Base-by-base conservation (phyloP, 2,329 filamentous ascomycete species). In the Orbilia brochopaga region DNA sequence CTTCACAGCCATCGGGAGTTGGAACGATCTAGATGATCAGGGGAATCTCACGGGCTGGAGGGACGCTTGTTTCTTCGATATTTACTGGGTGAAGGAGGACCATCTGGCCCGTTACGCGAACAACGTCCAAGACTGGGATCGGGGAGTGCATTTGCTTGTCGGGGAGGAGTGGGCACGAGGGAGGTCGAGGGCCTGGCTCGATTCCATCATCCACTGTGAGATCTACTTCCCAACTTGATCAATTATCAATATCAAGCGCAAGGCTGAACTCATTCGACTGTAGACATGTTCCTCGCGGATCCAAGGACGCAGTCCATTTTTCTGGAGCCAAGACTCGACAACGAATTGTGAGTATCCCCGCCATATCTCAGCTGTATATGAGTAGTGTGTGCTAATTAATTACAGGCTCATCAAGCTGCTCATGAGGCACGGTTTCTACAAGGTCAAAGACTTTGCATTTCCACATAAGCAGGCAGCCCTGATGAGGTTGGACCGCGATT, bases 21-120 rank as follows among this genome's bases (percentile, higher is more conserved):
- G 93, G 90, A 91, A 97, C 27, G 73, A 74, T 24, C 27, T 75
- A 2, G 64, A 70, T 15, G 30, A 40, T 6, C 62, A 74, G 8
- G 69, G 57, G 27, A 50, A 59, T 40, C 56, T 66, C 17, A 73
- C 62, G 0, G 23, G n/a, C 2, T 73, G 74, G 69, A 56, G 55
- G 60, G 57, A 74, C 60, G 37, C 61, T 37, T 94, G 92, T 0
- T 99, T 95, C 79, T 97, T 99, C 78, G 94, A 99, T 81, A 85
- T 99, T 35, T 99, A 99, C 81, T 99, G 94, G 93, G 91, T 94
- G 2, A 96, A 96, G 77, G 94, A 99, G 78, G 94, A 97, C 77
- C 81, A 83, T 0, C 79, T 99, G 0, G 91, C 90, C 0, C 85
- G 83, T 53, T 83, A 91, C 74, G 87, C 78, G 0, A 84, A 84